phyloP scores from a whole-genome alignment of 73 alveolate species.

The Loxodes magnus region DNA sequence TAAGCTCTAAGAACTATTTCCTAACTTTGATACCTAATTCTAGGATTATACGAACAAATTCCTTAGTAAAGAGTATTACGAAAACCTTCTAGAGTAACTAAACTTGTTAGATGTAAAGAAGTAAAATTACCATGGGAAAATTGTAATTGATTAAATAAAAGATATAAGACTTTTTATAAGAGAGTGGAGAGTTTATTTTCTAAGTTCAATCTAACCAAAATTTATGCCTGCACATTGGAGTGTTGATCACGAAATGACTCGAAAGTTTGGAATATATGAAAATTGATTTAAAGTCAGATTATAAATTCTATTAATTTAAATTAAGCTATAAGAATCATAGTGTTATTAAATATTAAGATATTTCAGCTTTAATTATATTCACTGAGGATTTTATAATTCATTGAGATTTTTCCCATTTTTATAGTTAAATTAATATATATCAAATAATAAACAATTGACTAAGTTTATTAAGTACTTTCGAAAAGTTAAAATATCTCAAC shows the following conservation, averaged over 20 bases:
- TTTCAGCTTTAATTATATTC: no score
- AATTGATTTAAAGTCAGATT: no score
- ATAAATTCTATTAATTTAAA: no score
- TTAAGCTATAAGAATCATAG: no score
- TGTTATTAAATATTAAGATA: no score
- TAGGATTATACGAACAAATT: neutral
- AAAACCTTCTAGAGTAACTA: neutral
- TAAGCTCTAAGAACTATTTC: neutral
- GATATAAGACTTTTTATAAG: constrained; percentile 58
- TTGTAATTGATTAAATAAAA: constrained; percentile 60
- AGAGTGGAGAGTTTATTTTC: constrained; percentile 79
- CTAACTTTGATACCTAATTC: neutral
- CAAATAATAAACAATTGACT: no score
- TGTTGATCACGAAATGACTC: constrained; percentile 85
- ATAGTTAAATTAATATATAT: no score
- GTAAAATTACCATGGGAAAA: constrained; percentile 69
- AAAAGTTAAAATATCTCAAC: no score
- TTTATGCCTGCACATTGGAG: constrained; percentile 85
- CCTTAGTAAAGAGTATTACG: neutral
- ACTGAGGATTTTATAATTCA: no score
- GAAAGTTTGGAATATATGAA: no score
- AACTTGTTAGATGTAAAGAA: neutral
- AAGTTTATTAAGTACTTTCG: no score
- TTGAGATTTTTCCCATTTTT: no score
- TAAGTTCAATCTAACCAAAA: constrained; percentile 77